Percentiles rank a stretch among this genome's conserved stretches.
Evolutionary conservation across 306 rosid species (phyloP).

Genomic region (Acacia melanoxylon): DNA sequence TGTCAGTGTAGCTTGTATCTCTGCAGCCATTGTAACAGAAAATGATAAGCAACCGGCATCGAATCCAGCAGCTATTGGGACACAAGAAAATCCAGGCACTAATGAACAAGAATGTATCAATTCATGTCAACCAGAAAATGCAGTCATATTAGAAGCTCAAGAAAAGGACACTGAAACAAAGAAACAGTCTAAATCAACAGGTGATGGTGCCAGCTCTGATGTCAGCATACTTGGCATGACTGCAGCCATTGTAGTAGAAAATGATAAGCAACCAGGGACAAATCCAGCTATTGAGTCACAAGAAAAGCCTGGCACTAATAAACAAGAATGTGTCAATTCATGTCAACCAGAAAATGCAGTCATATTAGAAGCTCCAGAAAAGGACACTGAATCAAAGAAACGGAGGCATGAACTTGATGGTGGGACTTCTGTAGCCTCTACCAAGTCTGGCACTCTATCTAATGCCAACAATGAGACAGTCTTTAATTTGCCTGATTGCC

Average conservation of each 20-base stretch:
- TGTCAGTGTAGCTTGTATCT: neutral
- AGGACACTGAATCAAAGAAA: slow-evolving; percentile 37
- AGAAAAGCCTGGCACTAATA: slow-evolving; percentile 43
- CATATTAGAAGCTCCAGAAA: neutral
- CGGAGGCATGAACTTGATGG: neutral
- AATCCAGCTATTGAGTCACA: slow-evolving; percentile 42
- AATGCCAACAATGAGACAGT: slow-evolving; percentile 34
- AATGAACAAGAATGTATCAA: neutral
- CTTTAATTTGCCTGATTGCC: neutral
- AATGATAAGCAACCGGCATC: neutral
- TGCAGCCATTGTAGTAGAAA: too few relatives aligned
- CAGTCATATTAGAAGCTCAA: neutral
- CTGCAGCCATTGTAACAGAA: neutral
- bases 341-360: neutral
- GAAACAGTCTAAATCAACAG: neutral
- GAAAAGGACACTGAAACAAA: slow-evolving; percentile 36
- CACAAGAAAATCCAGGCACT: slow-evolving; percentile 46
- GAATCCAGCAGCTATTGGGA: slow-evolving; percentile 34
- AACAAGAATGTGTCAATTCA: neutral
- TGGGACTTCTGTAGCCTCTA: slow-evolving; percentile 9
- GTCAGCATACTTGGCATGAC: too few relatives aligned
- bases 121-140: neutral
- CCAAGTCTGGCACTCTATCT: slow-evolving; percentile 49
- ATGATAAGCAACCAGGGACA: neutral
- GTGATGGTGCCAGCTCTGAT: too few relatives aligned